These are phyloP conservation scores for Xanthoceras sorbifolium DNA, from an alignment of 345 rosid species.

Conservation along the genomic window DNA sequence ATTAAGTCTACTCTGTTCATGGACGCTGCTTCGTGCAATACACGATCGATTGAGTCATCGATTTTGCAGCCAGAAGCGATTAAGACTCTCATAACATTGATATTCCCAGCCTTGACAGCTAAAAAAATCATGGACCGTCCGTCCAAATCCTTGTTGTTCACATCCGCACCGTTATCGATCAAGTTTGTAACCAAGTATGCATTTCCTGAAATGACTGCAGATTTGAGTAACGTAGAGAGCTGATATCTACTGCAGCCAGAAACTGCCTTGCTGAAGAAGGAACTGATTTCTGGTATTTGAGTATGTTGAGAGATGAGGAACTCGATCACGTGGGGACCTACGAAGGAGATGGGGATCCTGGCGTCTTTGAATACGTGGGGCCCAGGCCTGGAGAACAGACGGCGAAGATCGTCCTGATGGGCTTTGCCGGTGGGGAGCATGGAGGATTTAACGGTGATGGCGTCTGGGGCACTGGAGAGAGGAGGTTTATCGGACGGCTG, in stretches of 20 bases:
- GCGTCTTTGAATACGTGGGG: constrained; percentile 62
- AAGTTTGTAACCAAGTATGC: constrained; percentile 31
- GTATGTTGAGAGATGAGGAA: constrained; percentile 37
- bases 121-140: constrained; percentile 49
- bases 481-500: constrained; percentile 43
- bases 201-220: constrained; percentile 42
- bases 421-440: constrained; percentile 67
- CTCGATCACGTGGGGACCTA: constrained; percentile 47
- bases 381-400: constrained; percentile 52
- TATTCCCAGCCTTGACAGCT: constrained; percentile 44
- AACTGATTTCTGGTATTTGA: constrained; percentile 23
- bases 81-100: constrained; percentile 36
- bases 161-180: constrained; percentile 50
- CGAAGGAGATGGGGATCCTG: constrained; percentile 48
- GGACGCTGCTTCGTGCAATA: constrained; percentile 57
- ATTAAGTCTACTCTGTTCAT: constrained; percentile 47
- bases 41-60: constrained; percentile 32
- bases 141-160: constrained; percentile 36
- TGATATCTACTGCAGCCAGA: constrained; percentile 46
- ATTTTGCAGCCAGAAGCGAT: constrained; percentile 39
- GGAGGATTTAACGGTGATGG: constrained; percentile 47
- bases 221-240: constrained; percentile 47
- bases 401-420: constrained; percentile 49
- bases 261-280: constrained; percentile 41
- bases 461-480: constrained; percentile 31